Evolutionary conservation across 2,329 filamentous ascomycete species (phyloP), one percentile per base, ranked within the genome.

Genomic region (Claviceps sp.): DNA sequence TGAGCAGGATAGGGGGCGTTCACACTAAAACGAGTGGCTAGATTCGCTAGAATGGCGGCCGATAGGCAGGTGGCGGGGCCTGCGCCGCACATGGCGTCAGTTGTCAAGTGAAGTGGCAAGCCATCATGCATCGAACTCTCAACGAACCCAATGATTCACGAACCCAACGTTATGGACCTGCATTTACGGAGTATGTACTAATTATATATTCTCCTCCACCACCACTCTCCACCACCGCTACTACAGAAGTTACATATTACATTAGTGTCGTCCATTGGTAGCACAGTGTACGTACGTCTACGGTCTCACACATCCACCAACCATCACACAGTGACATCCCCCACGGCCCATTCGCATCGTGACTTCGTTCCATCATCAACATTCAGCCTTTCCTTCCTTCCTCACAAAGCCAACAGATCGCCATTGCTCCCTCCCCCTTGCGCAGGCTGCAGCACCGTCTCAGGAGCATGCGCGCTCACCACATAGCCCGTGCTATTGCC

Each of bases 401-500:
- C 22, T 51, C 44, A 86, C 62, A 86, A 70, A 64, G 83, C 72
- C 62, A 90, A 70, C 66, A 90, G 70, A 70, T 90, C 86, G 7
- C 83, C 84, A 58, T 86, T 87, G 57, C 75, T 78, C 9, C 76
- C 78, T 24, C 74, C 75, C 47, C 79, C 82, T 57, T 78, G 77
- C 24, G 80, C 77, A 13, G 83, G 83, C 64, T 86, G 83, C 63
- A 88, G 83, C 40, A 84, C 79, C 56, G 86, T 82, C 67, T 94
- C 81, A 44, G 84, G 84, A 54, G 83, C 82, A 60, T 88, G 87
- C 62, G 91, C 88, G 65, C 85, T 94, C 47, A 94, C 88, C 49
- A 94, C 83, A 61, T 84, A 83, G 50, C 75, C 76, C 54, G 74
- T 71, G 56, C 73, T 72, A 47, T 70, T 70, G 47, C 72, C 74